Evolutionary conservation across 148 eudicot genomes (phyloP).

Genomic region (Fagopyrum homotropicum): DNA sequence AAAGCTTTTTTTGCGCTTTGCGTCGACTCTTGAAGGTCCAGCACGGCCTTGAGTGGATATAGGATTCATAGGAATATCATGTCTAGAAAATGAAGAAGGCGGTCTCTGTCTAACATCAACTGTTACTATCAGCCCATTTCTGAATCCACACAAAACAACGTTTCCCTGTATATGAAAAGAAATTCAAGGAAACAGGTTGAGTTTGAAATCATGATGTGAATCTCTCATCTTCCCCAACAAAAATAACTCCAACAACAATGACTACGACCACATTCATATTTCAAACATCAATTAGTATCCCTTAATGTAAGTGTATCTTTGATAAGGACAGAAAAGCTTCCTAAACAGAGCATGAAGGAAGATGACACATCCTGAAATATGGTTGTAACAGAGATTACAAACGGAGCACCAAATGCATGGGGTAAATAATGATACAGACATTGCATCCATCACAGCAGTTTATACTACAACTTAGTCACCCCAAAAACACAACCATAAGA

Average conservation of each 20-base stretch:
- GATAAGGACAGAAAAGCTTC: constrained; percentile 1
- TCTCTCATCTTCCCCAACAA: not conserved
- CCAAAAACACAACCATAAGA: not conserved
- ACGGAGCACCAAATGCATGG: not conserved
- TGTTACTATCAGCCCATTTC: constrained; percentile 53
- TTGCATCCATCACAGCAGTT: not conserved
- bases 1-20: not conserved
- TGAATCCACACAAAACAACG: constrained; percentile 45
- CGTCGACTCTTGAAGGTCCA: constrained; percentile 14
- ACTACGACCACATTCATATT: not conserved
- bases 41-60: constrained; percentile 19
- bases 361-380: not conserved
- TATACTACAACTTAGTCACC: not conserved
- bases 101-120: constrained; percentile 56
- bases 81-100: constrained; percentile 19
- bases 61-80: constrained; percentile 23
- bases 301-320: not conserved
- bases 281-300: not conserved
- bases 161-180: constrained; percentile 31
- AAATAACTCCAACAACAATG: not conserved
- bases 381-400: not conserved
- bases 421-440: not conserved
- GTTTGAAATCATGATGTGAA: not conserved
- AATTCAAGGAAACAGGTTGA: not conserved
- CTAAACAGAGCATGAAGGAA: not conserved